Base-by-base conservation (phyloP, 1,284 basidiomycete species). In the Erythrobasidium hasegawianum region DNA sequence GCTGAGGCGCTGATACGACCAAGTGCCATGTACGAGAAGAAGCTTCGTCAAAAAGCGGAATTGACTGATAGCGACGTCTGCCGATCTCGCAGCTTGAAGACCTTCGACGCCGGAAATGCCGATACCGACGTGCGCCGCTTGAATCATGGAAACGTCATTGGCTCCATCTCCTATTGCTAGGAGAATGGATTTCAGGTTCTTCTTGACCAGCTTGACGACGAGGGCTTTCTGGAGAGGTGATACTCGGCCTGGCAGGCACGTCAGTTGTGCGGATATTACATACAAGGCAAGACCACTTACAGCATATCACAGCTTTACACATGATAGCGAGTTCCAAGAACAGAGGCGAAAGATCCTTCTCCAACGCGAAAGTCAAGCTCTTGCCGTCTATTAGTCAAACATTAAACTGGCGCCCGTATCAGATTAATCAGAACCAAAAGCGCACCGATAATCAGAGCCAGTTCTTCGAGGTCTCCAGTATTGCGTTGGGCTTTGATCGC, bases 71-170 rank as follows among this genome's bases (percentile, higher is more conserved):
- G 96, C 90, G 24, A 98, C 87, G 77, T 99, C 95, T 16, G 96
- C 91, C 13, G 91, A 92, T 57, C 95, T 85, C 41, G 96, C 96
- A 39, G 95, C 95, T 86, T 97, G 95, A 3, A 99, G 81, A 77
- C 96, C 95, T 82, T 98, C 96, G 18, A 97, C 90, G 67, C 96
- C 96, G 62, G 93, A 96, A 68, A 98, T 99, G 72, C 96, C 96
- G 61, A 98, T 88, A 41, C 96, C 96, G 55, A 98, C 92, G 70
- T 84, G 83, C 9, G 83, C 83, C 7, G 83, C 83, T 71, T 84
- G 83, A 68, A 84, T 84, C 83, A 84, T 84, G 59, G 79, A 79
- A 41, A 84, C 83, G 69, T 84, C 83, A 74, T 84, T 84, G 7
- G 83, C 83, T 1, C 83, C 83, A 70, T 84, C 83, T n/a, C 83